Conservation (phyloP, 73 alveolate genomes). For the Blepharisma japonicum region DNA sequence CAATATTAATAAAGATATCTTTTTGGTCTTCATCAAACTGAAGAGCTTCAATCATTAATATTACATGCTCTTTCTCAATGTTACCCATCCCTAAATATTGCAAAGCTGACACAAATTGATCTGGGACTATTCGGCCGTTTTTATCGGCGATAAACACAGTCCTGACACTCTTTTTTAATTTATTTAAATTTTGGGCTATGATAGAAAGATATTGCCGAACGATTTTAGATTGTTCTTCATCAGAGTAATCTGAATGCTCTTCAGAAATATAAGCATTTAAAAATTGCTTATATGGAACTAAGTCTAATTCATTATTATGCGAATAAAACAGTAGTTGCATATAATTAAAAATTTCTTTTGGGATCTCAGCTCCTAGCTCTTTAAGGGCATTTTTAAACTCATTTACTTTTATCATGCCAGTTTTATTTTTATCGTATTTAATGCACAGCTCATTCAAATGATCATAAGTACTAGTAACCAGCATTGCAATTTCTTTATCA, state of each 20-base stretch:
- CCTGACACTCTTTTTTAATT: neutral
- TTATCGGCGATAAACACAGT: neutral
- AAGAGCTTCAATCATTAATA: constrained; percentile 18
- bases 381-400: neutral
- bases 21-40: constrained; percentile 12
- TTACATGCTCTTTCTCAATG: neutral
- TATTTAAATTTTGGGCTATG: neutral
- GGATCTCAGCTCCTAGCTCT: neutral
- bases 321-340: constrained; percentile 7
- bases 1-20: constrained; percentile 14
- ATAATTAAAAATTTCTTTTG: neutral
- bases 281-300: constrained; percentile 6
- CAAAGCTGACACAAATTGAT: constrained; percentile 4
- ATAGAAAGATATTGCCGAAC: neutral
- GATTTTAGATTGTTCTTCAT: neutral
- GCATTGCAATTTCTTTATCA: neutral
- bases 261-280: constrained; percentile 5
- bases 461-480: neutral
- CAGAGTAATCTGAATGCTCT: neutral
- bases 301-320: neutral
- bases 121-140: neutral
- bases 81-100: neutral
- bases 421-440: neutral
- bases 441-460: neutral
- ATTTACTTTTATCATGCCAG: neutral